phyloP scores from a whole-genome alignment of 495 filamentous ascomycete species.

The Chaetomium fimeti region DNA sequence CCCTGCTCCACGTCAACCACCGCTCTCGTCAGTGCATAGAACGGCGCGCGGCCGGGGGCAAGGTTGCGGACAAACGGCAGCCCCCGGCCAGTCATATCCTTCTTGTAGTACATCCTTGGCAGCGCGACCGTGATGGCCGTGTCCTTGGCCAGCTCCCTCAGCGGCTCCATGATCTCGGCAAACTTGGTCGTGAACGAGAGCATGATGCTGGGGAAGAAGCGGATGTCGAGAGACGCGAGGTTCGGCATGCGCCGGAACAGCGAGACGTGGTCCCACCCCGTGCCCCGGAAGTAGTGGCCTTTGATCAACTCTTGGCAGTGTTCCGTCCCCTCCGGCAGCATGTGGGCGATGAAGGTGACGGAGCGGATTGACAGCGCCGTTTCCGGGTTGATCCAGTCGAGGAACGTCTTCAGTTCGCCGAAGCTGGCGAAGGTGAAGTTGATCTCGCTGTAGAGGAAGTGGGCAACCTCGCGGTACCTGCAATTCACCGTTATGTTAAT shows the following conservation, averaged over 20 bases:
- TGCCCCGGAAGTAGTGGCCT: constrained; percentile 18
- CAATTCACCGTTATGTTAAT: background rate
- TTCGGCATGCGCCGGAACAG: constrained; percentile 16
- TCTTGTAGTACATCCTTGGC: background rate
- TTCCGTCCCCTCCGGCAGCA: constrained; percentile 3
- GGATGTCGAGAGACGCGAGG: constrained; percentile 16
- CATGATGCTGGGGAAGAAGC: constrained; percentile 23
- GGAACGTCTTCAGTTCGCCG: constrained; percentile 14
- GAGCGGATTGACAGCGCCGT: constrained; percentile 8
- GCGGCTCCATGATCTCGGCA: constrained; percentile 14
- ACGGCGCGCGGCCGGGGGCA: background rate
- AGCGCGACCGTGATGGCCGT: background rate
- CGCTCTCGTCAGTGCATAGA: background rate
- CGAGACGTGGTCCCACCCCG: constrained; percentile 8
- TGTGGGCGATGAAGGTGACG: constrained; percentile 22
- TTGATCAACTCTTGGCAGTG: constrained; percentile 16
- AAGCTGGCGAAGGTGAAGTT: constrained; percentile 24
- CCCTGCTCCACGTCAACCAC: background rate
- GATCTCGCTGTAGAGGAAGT: constrained; percentile 16
- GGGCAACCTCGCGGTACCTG: constrained; percentile 24
- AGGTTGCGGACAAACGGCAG: background rate
- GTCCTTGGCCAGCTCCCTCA: constrained; percentile 13
- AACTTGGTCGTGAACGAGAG: constrained; percentile 11
- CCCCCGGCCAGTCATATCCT: background rate
- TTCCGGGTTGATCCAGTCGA: constrained; percentile 10